phyloP scores from a whole-genome alignment of 345 rosid genomes.

The Eucalyptus microcorys region DNA sequence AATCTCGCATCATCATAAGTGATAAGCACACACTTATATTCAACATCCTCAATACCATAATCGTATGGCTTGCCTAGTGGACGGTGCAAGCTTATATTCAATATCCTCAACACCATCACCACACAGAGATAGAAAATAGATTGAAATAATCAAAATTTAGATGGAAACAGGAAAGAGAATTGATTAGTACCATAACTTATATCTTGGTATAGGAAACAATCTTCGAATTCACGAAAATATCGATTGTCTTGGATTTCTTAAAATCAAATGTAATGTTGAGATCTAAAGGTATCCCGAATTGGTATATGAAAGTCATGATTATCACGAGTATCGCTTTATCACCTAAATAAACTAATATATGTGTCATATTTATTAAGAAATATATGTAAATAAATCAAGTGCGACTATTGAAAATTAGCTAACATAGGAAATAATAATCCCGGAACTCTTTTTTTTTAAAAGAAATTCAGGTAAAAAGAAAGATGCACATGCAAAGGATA shows the following conservation, averaged over 20 bases:
- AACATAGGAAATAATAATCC: neutral
- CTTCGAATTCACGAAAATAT: neutral
- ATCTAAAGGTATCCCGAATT: accelerated
- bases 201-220: neutral
- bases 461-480: neutral
- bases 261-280: neutral
- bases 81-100: too few species aligned
- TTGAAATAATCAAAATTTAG: neutral
- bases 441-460: neutral
- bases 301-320: neutral
- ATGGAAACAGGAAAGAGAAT: neutral
- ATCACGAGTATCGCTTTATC: neutral
- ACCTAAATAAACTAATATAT: neutral
- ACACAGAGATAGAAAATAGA: too few species aligned
- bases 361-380: neutral
- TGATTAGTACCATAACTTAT: neutral
- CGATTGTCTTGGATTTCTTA: neutral
- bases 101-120: too few species aligned
- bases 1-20: too few species aligned
- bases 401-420: neutral
- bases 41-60: too few species aligned
- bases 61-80: accelerated
- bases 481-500: neutral
- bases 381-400: neutral
- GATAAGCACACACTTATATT: too few species aligned